Conservation (phyloP, 2,329 filamentous ascomycete genomes). For the Neodidymelliopsis sp. region DNA sequence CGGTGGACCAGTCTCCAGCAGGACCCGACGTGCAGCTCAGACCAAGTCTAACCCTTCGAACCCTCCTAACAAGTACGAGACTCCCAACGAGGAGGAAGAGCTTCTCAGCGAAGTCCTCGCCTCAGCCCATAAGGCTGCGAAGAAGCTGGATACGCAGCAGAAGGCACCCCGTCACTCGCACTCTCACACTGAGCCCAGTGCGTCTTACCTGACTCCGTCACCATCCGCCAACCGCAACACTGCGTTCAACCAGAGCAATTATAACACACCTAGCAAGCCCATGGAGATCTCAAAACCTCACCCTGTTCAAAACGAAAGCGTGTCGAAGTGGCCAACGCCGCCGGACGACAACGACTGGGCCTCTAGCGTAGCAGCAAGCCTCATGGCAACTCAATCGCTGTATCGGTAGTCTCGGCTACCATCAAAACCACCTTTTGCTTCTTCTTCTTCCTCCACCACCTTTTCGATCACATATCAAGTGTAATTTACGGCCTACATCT, state of each 20-base stretch:
- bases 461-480: constrained; percentile 26
- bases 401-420: constrained; percentile 36
- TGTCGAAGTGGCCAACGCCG: constrained; percentile 89
- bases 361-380: constrained; percentile 79
- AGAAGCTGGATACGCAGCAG: constrained; percentile 68
- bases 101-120: constrained; percentile 87
- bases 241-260: constrained; percentile 72
- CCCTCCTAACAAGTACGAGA: constrained; percentile 86
- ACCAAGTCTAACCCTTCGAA: constrained; percentile 76
- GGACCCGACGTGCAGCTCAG: constrained; percentile 78
- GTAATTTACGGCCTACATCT: constrained; percentile 33
- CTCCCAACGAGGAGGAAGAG: constrained; percentile 95
- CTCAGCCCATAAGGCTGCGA: constrained; percentile 77
- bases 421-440: constrained; percentile 4
- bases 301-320: constrained; percentile 54
- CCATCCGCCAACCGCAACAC: constrained; percentile 85
- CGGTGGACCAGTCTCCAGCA: constrained; percentile 72
- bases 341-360: constrained; percentile 96
- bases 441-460: constrained; percentile 23
- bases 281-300: constrained; percentile 65
- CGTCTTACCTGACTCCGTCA: constrained; percentile 74
- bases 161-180: constrained; percentile 58
- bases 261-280: constrained; percentile 72
- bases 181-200: constrained; percentile 67
- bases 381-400: constrained; percentile 48